phyloP scores from a whole-genome alignment of 805 yeast genomes.

The Komagataella pseudopastoris region DNA sequence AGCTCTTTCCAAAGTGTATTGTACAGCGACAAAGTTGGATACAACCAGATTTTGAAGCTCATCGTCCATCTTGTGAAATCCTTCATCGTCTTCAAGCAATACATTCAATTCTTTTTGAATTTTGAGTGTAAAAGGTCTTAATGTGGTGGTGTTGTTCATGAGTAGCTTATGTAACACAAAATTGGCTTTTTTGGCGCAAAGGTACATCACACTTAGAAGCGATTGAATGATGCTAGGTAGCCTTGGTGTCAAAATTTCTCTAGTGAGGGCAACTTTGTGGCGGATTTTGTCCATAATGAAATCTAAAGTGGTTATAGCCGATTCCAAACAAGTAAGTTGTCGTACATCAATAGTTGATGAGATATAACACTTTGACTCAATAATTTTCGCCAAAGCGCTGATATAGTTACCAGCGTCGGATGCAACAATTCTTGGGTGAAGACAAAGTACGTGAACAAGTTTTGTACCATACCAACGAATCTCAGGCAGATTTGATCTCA shows the following conservation, averaged over 20 bases:
- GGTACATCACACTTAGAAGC: conserved; percentile 30
- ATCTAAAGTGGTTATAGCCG: conserved; percentile 26
- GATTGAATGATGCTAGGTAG: conserved; percentile 46
- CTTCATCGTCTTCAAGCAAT: conserved; percentile 19
- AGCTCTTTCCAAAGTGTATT: conserved; percentile 40
- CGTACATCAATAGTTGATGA: conserved; percentile 7
- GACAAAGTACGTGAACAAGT: conserved; percentile 27
- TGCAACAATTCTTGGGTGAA: conserved; percentile 22
- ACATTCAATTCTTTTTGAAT: conserved; percentile 31
- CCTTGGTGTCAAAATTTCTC: conserved; percentile 76
- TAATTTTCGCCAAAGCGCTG: conserved; percentile 24
- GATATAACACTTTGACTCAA: conserved; percentile 23
- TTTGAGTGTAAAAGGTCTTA: conserved; percentile 64
- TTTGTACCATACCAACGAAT: conserved; percentile 50
- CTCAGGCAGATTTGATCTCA: conserved; percentile 28
- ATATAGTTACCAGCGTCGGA: conserved; percentile 26
- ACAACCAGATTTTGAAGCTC: conserved; percentile 27
- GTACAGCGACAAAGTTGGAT: conserved; percentile 36
- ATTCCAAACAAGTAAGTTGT: conserved; percentile 15
- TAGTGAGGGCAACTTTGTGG: conserved; percentile 72
- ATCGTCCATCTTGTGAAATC: conserved; percentile 23
- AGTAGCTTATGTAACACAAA: conserved; percentile 30
- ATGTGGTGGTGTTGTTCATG: conserved; percentile 57
- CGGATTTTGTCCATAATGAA: conserved; percentile 35
- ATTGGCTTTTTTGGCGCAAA: conserved; percentile 23